phyloP scores from a whole-genome alignment of 768 basidiomycete species.

The Omphalotus guepiniiformis region DNA sequence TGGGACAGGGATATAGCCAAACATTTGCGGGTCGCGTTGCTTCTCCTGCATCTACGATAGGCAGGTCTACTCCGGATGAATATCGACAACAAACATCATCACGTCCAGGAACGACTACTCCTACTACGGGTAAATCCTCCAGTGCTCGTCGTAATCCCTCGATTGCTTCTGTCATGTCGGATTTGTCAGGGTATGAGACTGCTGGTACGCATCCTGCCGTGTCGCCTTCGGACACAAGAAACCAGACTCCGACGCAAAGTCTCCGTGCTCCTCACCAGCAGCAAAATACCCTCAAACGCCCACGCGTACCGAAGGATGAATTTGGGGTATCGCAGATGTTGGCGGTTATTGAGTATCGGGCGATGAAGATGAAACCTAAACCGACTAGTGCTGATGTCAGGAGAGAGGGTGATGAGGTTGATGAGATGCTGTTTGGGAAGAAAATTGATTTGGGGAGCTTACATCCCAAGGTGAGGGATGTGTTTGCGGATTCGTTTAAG shows the following conservation, averaged over 20 bases:
- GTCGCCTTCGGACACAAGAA: conserved; percentile 18
- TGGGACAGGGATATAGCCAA: conserved; percentile 13
- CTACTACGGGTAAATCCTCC: conserved; percentile 14
- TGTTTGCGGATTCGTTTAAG: conserved; percentile 67
- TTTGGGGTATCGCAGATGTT: conserved; percentile 87
- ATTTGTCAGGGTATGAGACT: conserved; percentile 50
- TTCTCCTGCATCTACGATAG: conserved; percentile 13
- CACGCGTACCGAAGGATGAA: conserved; percentile 67
- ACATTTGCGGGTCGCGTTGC: conserved; percentile 8
- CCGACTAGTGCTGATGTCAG: conserved; percentile 24
- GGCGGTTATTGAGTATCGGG: conserved; percentile 75
- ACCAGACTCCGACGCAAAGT: conserved; percentile 19
- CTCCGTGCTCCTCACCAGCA: conserved; percentile 25
- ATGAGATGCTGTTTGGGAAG: conserved; percentile 69
- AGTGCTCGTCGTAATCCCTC: conserved; percentile 56
- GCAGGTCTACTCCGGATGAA: conserved; percentile 23
- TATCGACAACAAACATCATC: conserved; percentile 22
- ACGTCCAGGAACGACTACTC: conserved; percentile 12
- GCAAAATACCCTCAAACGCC: conserved; percentile 44
- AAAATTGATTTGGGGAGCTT: conserved; percentile 55
- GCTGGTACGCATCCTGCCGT: conserved; percentile 25
- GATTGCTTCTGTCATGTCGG: conserved; percentile 72
- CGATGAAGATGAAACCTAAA: conserved; percentile 30
- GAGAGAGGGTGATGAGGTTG: conserved; percentile 59
- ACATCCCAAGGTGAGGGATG: conserved; percentile 68